These are phyloP conservation scores for Parastagonospora avenae DNA, from an alignment of 2,329 filamentous ascomycete species.

Conservation along the genomic window DNA sequence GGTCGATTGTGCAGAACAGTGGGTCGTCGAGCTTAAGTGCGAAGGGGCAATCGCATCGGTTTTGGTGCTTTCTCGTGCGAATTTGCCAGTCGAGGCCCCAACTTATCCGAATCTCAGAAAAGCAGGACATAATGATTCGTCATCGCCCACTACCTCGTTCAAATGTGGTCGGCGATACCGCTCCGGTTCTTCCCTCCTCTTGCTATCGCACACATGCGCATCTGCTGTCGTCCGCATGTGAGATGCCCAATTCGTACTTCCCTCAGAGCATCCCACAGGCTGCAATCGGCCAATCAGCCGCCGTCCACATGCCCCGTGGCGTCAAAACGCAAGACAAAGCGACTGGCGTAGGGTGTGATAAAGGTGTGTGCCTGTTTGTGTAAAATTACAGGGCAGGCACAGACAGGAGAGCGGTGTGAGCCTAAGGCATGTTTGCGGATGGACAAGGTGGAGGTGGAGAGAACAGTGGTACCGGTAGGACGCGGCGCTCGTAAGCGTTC, in stretches of 20 bases:
- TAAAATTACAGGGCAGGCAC: constrained; percentile 20
- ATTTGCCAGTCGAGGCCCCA: background rate
- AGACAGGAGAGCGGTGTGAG: constrained; percentile 19
- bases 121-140: constrained; percentile 17
- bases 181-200: constrained; percentile 17
- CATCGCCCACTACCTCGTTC: constrained; percentile 21
- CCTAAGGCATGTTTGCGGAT: constrained; percentile 18
- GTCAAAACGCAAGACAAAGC: constrained; percentile 27
- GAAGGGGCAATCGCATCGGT: background rate
- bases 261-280: constrained; percentile 19
- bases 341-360: constrained; percentile 23
- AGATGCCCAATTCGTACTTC: constrained; percentile 18
- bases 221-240: constrained; percentile 12
- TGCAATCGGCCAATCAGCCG: constrained; percentile 30
- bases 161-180: constrained; percentile 17
- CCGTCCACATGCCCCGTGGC: constrained; percentile 8
- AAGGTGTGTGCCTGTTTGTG: constrained; percentile 7
- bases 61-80: background rate
- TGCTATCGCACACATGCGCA: constrained; percentile 11
- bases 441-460: constrained; percentile 1
- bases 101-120: background rate
- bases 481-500: constrained; percentile 12
- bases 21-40: constrained; percentile 12
- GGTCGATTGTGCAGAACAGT: constrained; percentile 25
- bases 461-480: constrained; percentile 3